Conservation (phyloP, 2,329 filamentous ascomycete genomes). For the Alternaria angustiovoidea region DNA sequence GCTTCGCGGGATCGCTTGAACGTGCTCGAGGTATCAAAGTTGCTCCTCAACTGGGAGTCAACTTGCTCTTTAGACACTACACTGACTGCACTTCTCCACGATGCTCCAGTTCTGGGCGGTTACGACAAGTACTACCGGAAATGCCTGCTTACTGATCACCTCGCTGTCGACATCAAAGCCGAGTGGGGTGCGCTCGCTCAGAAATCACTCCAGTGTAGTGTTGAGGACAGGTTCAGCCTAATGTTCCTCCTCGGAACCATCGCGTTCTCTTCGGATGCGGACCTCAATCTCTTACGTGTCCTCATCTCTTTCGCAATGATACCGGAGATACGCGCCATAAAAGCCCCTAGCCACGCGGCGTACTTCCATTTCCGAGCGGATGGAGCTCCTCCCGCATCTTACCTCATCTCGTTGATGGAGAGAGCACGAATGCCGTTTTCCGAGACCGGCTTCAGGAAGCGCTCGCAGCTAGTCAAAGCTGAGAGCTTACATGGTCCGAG, state of each 20-base stretch:
- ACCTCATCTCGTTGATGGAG: constrained; percentile 19
- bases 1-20: constrained; percentile 13
- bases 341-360: constrained; percentile 46
- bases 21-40: constrained; percentile 17
- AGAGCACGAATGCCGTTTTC: constrained; percentile 42
- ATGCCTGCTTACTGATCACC: constrained; percentile 50
- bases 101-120: constrained; percentile 51
- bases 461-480: constrained; percentile 40
- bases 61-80: constrained; percentile 9
- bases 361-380: constrained; percentile 48
- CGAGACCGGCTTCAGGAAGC: constrained; percentile 33
- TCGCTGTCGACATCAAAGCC: constrained; percentile 48
- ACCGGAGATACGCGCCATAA: constrained; percentile 49
- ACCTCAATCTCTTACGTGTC: constrained; percentile 54
- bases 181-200: constrained; percentile 58
- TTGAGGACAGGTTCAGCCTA: constrained; percentile 45
- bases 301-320: constrained; percentile 58
- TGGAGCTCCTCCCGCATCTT: constrained; percentile 36
- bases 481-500: constrained; percentile 30
- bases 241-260: constrained; percentile 59
- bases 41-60: constrained; percentile 21
- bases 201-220: constrained; percentile 40
- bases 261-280: constrained; percentile 50
- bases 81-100: constrained; percentile 36
- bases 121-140: constrained; percentile 45